Percentiles rank a stretch among this genome's conserved stretches.
Conservation (phyloP, 345 rosid genomes). For the Triadica sebifera region DNA sequence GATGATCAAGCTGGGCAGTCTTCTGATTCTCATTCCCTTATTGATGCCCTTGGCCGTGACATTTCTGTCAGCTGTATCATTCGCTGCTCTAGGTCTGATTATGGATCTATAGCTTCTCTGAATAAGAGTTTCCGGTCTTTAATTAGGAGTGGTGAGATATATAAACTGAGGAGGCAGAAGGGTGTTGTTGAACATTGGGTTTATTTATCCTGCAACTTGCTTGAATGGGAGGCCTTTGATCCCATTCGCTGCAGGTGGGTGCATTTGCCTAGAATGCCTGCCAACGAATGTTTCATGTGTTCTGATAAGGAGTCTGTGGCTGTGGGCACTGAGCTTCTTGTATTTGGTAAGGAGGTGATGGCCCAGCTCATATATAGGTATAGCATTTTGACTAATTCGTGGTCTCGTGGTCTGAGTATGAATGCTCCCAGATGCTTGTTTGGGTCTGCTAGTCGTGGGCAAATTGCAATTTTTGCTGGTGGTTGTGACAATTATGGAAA, state of each 20-base stretch:
- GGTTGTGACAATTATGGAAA: slow-evolving; percentile 71
- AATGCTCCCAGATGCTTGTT: slow-evolving; percentile 84
- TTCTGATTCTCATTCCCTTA: slow-evolving; percentile 57
- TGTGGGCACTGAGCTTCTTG: slow-evolving; percentile 91
- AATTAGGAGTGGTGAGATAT: slow-evolving; percentile 69
- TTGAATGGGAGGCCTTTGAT: slow-evolving; percentile 93
- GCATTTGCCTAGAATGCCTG: slow-evolving; percentile 78
- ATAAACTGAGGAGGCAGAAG: slow-evolving; percentile 50
- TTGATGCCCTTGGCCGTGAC: slow-evolving; percentile 73
- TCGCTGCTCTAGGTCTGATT: slow-evolving; percentile 79
- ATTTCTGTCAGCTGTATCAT: slow-evolving; percentile 67
- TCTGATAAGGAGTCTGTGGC: slow-evolving; percentile 88
- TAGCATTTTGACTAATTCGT: slow-evolving; percentile 72
- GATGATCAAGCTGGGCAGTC: slow-evolving; percentile 43
- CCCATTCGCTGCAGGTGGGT: slow-evolving; percentile 69
- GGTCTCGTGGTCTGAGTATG: slow-evolving; percentile 80
- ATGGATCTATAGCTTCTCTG: slow-evolving; percentile 68
- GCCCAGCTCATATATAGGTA: slow-evolving; percentile 79
- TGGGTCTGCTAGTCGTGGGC: slow-evolving; percentile 92
- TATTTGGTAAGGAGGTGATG: slow-evolving; percentile 65
- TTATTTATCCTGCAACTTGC: slow-evolving; percentile 76
- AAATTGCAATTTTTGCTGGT: slow-evolving; percentile 81
- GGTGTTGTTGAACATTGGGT: slow-evolving; percentile 84
- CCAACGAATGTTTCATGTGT: slow-evolving; percentile 63
- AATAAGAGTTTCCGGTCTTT: slow-evolving; percentile 63